Conservation (phyloP, 2,329 filamentous ascomycete genomes). For the Coniella vitis region DNA sequence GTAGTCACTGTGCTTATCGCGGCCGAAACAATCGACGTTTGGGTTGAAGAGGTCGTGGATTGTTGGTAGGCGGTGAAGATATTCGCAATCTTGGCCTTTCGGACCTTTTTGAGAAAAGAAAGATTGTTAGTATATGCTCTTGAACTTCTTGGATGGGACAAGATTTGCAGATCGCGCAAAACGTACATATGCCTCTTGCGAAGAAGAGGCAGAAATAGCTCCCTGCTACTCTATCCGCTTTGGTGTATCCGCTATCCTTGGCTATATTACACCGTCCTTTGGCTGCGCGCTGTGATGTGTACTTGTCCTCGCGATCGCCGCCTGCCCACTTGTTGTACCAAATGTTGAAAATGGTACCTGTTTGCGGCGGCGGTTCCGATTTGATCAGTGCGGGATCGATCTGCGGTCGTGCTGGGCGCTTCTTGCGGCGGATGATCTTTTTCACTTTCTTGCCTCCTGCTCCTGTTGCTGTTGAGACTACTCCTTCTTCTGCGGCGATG, state of each 20-base stretch:
- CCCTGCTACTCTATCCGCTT: constrained; percentile 68
- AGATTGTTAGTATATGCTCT: background rate
- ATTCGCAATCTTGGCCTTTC: constrained; percentile 88
- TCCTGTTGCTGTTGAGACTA: constrained; percentile 22
- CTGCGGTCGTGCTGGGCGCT: constrained; percentile 81
- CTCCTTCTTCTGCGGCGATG: too few relatives aligned
- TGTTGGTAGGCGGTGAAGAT: constrained; percentile 80
- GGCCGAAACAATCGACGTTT: constrained; percentile 90
- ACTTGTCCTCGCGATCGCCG: constrained; percentile 89
- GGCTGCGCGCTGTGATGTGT: constrained; percentile 74
- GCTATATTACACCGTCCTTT: constrained; percentile 82
- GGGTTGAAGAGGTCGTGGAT: constrained; percentile 87
- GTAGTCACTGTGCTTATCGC: constrained; percentile 90
- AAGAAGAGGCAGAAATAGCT: constrained; percentile 93
- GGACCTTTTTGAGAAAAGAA: constrained; percentile 38
- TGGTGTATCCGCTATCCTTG: constrained; percentile 71
- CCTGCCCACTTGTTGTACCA: constrained; percentile 99
- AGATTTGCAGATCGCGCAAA: constrained; percentile 27
- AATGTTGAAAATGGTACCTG: constrained; percentile 93
- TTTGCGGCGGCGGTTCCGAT: constrained; percentile 81
- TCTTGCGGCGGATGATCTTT: constrained; percentile 88
- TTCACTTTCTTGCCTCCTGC: constrained; percentile 59
- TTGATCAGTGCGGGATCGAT: constrained; percentile 79
- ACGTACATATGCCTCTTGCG: constrained; percentile 63
- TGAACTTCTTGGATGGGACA: constrained; percentile 23